phyloP scores from a whole-genome alignment of 2,329 filamentous ascomycete species.

The Stachybotrys elegans region DNA sequence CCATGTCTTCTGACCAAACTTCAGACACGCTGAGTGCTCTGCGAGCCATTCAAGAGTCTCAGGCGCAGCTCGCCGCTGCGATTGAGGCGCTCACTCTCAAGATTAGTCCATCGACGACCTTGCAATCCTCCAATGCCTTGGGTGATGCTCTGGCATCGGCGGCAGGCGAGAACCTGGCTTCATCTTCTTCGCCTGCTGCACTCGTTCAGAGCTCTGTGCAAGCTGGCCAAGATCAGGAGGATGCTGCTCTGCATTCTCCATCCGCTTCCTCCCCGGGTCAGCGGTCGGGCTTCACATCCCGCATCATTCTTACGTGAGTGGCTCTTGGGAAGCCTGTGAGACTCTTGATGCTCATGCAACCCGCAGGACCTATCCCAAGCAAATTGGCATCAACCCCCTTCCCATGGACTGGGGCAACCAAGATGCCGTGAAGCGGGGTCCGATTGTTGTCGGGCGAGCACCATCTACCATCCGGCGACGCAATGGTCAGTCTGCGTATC shows the following conservation, averaged over 20 bases:
- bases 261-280: constrained; percentile 18
- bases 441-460: constrained; percentile 79
- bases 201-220: too few relatives aligned
- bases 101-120: constrained; percentile 14
- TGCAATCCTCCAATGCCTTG: too few relatives aligned
- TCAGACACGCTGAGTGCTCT: constrained; percentile 22
- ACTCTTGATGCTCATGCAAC: constrained; percentile 9
- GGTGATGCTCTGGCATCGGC: too few relatives aligned
- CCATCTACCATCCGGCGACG: constrained; percentile 71
- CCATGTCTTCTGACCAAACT: constrained; percentile 13
- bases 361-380: constrained; percentile 76
- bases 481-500: constrained; percentile 57
- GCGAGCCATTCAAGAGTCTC: constrained; percentile 36
- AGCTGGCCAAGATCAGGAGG: too few relatives aligned
- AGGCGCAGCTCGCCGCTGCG: constrained; percentile 33
- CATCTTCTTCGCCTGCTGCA: too few relatives aligned
- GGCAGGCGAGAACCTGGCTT: too few relatives aligned
- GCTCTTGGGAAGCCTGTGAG: too few relatives aligned
- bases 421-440: constrained; percentile 71
- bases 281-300: constrained; percentile 44
- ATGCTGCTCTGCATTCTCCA: too few relatives aligned
- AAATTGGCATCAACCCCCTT: constrained; percentile 90
- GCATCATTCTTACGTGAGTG: constrained; percentile 50
- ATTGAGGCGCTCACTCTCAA: constrained; percentile 33
- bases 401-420: constrained; percentile 80